Conservation (phyloP, 2,329 filamentous ascomycete species). For the Aspergillus sp. region DNA sequence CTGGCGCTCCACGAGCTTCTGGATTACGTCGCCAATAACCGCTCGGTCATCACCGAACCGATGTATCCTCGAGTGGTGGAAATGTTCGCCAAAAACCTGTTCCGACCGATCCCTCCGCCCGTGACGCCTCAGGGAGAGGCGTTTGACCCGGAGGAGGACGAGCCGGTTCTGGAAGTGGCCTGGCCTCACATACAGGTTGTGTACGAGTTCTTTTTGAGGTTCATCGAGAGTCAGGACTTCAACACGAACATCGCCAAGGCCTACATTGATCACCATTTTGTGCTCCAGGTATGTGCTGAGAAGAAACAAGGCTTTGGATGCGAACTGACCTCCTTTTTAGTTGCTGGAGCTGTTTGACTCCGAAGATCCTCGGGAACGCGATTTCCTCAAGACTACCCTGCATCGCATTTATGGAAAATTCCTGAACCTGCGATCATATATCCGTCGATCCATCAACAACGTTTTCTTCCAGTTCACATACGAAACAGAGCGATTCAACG, state of each 20-base stretch:
- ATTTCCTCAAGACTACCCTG: slow-evolving; percentile 96
- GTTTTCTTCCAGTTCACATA: slow-evolving; percentile 99
- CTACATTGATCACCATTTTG: slow-evolving; percentile 97
- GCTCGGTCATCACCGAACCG: slow-evolving; percentile 95
- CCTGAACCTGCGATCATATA: slow-evolving; percentile 94
- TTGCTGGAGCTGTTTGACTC: slow-evolving; percentile 98
- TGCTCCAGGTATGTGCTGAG: slow-evolving; percentile 63
- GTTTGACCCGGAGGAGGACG: slow-evolving; percentile 97
- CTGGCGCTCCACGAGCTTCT: slow-evolving; percentile 92
- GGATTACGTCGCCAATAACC: slow-evolving; percentile 97
- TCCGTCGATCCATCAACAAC: slow-evolving; percentile 98
- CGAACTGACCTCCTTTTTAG: slow-evolving; percentile 39
- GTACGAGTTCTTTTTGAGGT: slow-evolving; percentile 97
- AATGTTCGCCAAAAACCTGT: slow-evolving; percentile 99
- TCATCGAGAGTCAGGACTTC: slow-evolving; percentile 99
- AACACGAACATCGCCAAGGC: slow-evolving; percentile 99
- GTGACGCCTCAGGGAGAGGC: slow-evolving; percentile 98
- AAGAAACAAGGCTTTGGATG: background rate
- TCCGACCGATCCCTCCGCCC: slow-evolving; percentile 92
- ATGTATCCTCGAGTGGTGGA: slow-evolving; percentile 99
- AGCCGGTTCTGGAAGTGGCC: slow-evolving; percentile 94
- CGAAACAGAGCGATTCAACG: slow-evolving; percentile 97
- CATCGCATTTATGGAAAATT: slow-evolving; percentile 99
- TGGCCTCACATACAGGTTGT: slow-evolving; percentile 99
- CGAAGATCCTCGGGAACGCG: slow-evolving; percentile 91